These are phyloP conservation scores for Krasilnikovozyma curviuscula DNA, from an alignment of 768 basidiomycete species.

Conservation along the genomic window DNA sequence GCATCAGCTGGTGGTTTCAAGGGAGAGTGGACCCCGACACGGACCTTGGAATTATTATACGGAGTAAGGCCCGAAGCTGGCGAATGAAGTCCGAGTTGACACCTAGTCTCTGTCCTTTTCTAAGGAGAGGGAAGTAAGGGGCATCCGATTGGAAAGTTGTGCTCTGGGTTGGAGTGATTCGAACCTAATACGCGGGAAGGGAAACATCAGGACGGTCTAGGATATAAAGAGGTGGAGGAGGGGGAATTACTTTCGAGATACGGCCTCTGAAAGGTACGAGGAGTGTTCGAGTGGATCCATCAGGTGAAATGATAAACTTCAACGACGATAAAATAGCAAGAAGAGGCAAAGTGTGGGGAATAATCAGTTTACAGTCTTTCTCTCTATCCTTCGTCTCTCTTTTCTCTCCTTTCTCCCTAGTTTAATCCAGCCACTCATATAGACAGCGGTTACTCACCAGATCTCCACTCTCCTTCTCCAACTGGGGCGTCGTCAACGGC, in stretches of 20 bases:
- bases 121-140: slow-evolving; percentile 42
- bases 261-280: slow-evolving; percentile 46
- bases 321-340: slow-evolving; percentile 27
- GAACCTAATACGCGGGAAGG: slow-evolving; percentile 23
- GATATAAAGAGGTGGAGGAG: not conserved
- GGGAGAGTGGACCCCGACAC: slow-evolving; percentile 23
- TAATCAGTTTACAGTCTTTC: too few relatives aligned
- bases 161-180: slow-evolving; percentile 34
- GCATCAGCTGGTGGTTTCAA: not conserved
- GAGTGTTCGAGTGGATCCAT: slow-evolving; percentile 40
- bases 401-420: too few relatives aligned
- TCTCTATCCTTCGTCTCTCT: too few relatives aligned
- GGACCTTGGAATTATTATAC: slow-evolving; percentile 48
- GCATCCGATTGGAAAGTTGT: slow-evolving; percentile 37
- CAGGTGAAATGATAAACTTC: slow-evolving; percentile 41
- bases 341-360: not conserved
- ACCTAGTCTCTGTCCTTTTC: slow-evolving; percentile 33
- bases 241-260: slow-evolving; percentile 40
- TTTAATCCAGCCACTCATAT: not conserved
- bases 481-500: slow-evolving; percentile 16
- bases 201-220: not conserved
- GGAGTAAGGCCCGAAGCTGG: slow-evolving; percentile 55
- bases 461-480: slow-evolving; percentile 27
- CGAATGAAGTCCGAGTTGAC: slow-evolving; percentile 49
- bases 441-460: slow-evolving; percentile 15